These are phyloP conservation scores for Geranium rotundifolium DNA, from an alignment of 345 rosid genomes.

Conservation along the genomic window DNA sequence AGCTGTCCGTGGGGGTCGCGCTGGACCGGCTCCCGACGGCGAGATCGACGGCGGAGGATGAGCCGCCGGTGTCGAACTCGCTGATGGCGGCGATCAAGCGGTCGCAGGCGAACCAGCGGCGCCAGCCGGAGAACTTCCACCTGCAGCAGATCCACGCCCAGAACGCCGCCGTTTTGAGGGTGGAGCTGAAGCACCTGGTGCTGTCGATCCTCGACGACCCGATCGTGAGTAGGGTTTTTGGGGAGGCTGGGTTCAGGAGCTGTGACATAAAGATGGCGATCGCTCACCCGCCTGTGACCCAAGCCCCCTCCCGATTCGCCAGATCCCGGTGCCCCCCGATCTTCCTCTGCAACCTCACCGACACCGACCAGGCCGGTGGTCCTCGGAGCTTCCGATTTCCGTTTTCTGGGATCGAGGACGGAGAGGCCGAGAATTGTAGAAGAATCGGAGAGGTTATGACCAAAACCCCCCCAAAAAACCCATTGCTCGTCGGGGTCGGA, in stretches of 20 bases:
- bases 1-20: constrained; percentile 71
- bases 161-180: constrained; percentile 37
- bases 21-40: constrained; percentile 74
- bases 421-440: constrained; percentile 37
- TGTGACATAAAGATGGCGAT: constrained; percentile 72
- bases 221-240: constrained; percentile 78
- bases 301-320: constrained; percentile 25
- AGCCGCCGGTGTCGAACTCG: constrained; percentile 72
- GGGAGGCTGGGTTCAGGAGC: constrained; percentile 85
- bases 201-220: constrained; percentile 85
- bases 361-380: constrained; percentile 19
- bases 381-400: background rate
- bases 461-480: constrained; percentile 44
- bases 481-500: constrained; percentile 55
- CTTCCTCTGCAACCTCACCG: constrained; percentile 41
- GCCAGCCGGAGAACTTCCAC: constrained; percentile 74
- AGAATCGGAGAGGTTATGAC: constrained; percentile 47
- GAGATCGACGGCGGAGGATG: constrained; percentile 29
- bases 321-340: constrained; percentile 42
- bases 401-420: background rate
- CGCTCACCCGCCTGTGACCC: constrained; percentile 56
- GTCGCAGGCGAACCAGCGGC: constrained; percentile 82
- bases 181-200: constrained; percentile 66
- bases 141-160: constrained; percentile 47
- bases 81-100: constrained; percentile 97